Base-by-base conservation (phyloP, 2,329 filamentous ascomycete species). In the Cadophora luteo-olivacea region DNA sequence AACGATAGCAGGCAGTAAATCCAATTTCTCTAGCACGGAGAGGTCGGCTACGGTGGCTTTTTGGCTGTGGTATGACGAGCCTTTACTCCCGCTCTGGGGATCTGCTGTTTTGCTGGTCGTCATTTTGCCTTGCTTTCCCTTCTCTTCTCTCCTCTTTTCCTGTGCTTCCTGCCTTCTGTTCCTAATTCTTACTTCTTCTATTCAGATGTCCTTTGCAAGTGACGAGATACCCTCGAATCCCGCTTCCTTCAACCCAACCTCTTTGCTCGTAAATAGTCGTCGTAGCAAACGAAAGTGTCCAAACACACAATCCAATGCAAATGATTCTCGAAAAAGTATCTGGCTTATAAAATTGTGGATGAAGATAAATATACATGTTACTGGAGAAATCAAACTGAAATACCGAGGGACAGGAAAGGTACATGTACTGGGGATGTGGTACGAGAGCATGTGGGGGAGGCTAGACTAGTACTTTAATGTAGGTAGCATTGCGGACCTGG, bases 1-100 rank as follows among this genome's bases (percentile, higher is more conserved):
- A 4, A 72, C 38, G 8, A 72, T 19, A 1, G 61, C 72, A 11
- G 72, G 70, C 11, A 74, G 32, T 0, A 71, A 49, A 45, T 72
- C 72, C n/a, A 75, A 58, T 64, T 74, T 76, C 69, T 77, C 75
- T 0, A 67, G n/a, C 0, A 73, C 14, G 0, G 71, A 70, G 19
- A 75, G 41, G 6, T 63, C 45, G 2, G 58, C 68, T 6, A 45
- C 54, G 9, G 70, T 71, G 4, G 63, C 62, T 49, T 72, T 71
- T 51, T 76, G 74, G 4, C 68, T 69, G 4, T 58, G 52, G 54
- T 68, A 72, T 1, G 73, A 75, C 2, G 74, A 75, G 4, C 70
- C 71, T 61, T 68, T 54, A 41, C 38, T 67, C 58, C 38, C 61
- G 25, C 29, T 57, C 36, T 48, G 55, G 52, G 51, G 63, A 24